Conservation (phyloP, 2,329 filamentous ascomycete species). For the Colletotrichum agaves region DNA sequence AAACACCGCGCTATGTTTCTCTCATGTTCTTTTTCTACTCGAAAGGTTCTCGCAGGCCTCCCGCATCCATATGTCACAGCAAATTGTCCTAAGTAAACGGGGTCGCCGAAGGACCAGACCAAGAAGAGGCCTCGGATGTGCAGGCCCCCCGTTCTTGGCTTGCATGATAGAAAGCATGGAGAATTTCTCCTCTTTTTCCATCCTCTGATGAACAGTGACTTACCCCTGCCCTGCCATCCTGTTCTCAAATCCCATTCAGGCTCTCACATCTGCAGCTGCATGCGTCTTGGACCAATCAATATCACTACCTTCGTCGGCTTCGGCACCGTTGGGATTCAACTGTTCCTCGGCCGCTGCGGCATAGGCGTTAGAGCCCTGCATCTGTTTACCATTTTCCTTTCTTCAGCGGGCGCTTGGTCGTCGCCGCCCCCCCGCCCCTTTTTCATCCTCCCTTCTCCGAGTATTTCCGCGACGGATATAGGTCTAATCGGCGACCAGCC, state of each 20-base stretch:
- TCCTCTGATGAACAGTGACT: no score
- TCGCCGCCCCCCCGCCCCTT: neutral
- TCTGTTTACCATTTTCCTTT: neutral
- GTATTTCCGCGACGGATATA: neutral
- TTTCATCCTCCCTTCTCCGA: neutral
- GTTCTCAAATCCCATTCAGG: neutral
- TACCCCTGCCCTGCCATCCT: neutral
- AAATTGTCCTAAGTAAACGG: neutral
- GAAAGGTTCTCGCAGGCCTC: no score
- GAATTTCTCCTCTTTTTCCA: neutral
- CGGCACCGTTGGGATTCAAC: neutral
- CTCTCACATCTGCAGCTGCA: neutral
- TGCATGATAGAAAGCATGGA: constrained; percentile 18
- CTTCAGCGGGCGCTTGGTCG: no score
- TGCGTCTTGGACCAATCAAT: neutral
- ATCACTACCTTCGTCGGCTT: neutral
- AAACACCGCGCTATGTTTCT: no score
- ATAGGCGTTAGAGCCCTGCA: neutral
- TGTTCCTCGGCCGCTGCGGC: neutral
- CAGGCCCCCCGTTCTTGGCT: constrained; percentile 10
- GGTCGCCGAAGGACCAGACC: constrained; percentile 4
- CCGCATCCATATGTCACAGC: no score
- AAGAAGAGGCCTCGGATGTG: neutral
- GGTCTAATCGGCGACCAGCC: neutral
- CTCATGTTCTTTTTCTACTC: no score